Base-by-base conservation (phyloP, 441 rosid species). In the Dalechampia spathulata region DNA sequence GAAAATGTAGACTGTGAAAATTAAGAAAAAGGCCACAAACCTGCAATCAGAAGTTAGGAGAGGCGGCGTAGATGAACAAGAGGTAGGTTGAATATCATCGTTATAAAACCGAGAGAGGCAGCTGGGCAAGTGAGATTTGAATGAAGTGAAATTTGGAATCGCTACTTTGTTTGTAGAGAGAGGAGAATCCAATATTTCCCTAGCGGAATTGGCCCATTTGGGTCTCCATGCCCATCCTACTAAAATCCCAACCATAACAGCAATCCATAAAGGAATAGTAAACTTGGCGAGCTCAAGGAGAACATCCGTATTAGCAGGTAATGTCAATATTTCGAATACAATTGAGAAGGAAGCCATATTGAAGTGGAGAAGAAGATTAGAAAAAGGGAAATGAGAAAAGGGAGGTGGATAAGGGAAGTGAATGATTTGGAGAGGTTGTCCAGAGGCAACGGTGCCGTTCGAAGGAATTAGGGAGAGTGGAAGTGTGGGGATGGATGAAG, bases 201-300 rank as follows among this genome's bases (percentile, higher is more conserved):
- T 39, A 15, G 41, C 70, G 60, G 78, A 66, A 72, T 72, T 73
- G 0, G 94, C 94, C 99, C 99, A 92, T 46, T 78, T 85, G 26
- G 96, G 96, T 66, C 78, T 83, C 96, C 96, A 90, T 3, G 85
- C 68, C 98, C 98, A 90, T 17, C 98, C 98, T 6, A 87, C 95
- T 47, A 90, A 17, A 41, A 90, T 81, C 46, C 98, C 96, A 63
- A 75, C 70, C 53, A 79, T 17, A 17, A 85, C 83, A 23, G 88
- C 95, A 59, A 80, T 58, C 92, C 96, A 90, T 0, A 90, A 53
- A 16, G 96, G 98, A 36, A 78, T 67, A 25, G 71, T 74, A 12
- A 85, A 68, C 57, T 74, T 55, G 60, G 74, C 39, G n/a, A 87
- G 63, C 69, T 81, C 95, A 41, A 74, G 34, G 7, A 75, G 23